phyloP scores from a whole-genome alignment of 2,329 filamentous ascomycete species.

The Diaporthe sp. region DNA sequence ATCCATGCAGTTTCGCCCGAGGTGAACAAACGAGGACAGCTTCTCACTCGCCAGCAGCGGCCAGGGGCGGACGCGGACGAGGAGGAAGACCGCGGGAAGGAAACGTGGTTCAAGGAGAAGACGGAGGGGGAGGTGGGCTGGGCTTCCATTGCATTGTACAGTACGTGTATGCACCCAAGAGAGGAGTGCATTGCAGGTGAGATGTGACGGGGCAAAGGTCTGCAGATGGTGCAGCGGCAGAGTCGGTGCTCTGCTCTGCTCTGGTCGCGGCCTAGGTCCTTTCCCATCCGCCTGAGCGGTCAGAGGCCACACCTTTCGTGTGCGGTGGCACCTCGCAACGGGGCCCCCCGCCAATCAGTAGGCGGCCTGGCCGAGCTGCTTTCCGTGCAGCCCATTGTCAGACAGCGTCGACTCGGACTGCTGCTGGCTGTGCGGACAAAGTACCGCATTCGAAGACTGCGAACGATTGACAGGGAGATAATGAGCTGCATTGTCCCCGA shows the following conservation, averaged over 20 bases:
- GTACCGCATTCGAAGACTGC: not conserved
- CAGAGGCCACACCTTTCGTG: conserved; percentile 38
- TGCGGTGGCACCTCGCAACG: conserved; percentile 40
- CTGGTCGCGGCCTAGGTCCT: conserved; percentile 23
- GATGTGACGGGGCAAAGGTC: conserved; percentile 39
- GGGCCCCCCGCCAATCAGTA: conserved; percentile 37
- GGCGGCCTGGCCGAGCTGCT: conserved; percentile 38
- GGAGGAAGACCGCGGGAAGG: conserved; percentile 25
- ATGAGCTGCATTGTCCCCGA: not conserved
- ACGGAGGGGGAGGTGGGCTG: conserved; percentile 33
- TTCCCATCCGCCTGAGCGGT: conserved; percentile 39
- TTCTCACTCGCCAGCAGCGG: conserved; percentile 39
- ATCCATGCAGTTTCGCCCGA: conserved; percentile 39
- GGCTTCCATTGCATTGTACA: conserved; percentile 32
- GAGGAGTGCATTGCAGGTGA: conserved; percentile 36
- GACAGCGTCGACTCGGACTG: conserved; percentile 35
- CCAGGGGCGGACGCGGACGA: conserved; percentile 26
- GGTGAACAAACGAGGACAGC: conserved; percentile 32
- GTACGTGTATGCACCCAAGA: conserved; percentile 36
- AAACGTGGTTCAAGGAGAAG: conserved; percentile 19
- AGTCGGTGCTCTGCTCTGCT: conserved; percentile 4
- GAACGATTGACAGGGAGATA: not conserved
- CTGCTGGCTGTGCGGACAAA: conserved; percentile 18
- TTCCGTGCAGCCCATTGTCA: conserved; percentile 38
- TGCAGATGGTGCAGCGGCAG: conserved; percentile 26